A percentile compares a stretch with the other conserved stretches of the same genome.
Evolutionary conservation across 2,329 filamentous ascomycete genomes (phyloP).

Genomic region (Trichoderma breve): DNA sequence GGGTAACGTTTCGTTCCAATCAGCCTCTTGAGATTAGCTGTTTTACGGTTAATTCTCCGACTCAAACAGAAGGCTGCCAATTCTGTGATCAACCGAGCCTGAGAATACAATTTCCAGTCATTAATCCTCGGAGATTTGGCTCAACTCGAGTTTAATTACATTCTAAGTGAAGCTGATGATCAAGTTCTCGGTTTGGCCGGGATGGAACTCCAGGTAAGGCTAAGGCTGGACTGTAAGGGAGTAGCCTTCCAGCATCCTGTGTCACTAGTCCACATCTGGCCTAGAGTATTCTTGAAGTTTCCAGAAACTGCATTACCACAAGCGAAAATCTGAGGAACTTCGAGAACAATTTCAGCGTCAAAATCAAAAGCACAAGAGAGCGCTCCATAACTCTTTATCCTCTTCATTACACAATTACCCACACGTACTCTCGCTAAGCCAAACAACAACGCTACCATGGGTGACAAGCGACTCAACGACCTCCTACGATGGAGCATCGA

Average conservation of each 20-base stretch:
- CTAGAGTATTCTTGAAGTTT: constrained; percentile 41
- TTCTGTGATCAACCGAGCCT: neutral
- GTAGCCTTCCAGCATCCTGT: neutral
- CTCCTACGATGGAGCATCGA: constrained; percentile 75
- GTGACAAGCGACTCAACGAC: constrained; percentile 62
- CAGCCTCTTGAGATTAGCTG: neutral
- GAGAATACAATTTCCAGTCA: neutral
- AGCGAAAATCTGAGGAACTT: constrained; percentile 7
- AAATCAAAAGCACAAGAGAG: neutral
- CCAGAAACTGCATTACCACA: constrained; percentile 38
- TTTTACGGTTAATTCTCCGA: neutral
- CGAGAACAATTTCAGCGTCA: neutral
- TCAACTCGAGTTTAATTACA: neutral
- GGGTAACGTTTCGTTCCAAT: neutral
- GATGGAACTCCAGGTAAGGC: neutral
- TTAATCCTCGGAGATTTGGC: neutral
- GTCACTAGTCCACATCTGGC: constrained; percentile 29
- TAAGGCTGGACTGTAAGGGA: neutral
- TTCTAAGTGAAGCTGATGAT: neutral
- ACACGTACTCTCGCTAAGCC: constrained; percentile 22
- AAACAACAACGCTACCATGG: constrained; percentile 35
- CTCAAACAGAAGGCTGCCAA: neutral
- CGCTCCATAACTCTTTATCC: neutral
- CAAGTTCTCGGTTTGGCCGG: neutral
- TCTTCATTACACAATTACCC: neutral